Conservation (phyloP, 139 green algal species). For the Tetradesmus obliquus region DNA sequence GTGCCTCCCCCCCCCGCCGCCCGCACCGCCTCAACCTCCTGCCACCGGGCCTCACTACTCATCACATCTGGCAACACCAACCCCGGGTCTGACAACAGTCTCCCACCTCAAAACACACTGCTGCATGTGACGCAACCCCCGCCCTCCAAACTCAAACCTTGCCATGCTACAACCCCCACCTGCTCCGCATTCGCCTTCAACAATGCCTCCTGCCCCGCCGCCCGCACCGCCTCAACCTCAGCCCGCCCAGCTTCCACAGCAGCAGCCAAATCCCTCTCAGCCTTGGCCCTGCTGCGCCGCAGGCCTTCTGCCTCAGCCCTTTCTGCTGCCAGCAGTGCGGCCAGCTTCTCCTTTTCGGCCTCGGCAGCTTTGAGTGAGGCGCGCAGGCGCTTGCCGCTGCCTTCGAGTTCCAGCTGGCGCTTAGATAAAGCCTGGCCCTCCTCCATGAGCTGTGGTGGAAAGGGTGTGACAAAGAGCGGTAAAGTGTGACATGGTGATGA, state of each 20-base stretch:
- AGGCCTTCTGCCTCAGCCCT: slow-evolving; percentile 49
- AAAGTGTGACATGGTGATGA: not conserved
- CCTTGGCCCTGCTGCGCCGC: slow-evolving; percentile 56
- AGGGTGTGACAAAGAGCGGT: not conserved
- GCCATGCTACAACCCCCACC: slow-evolving; percentile 39
- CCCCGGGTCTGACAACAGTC: too few species aligned
- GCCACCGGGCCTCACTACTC: too few species aligned
- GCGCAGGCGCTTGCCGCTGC: slow-evolving; percentile 81
- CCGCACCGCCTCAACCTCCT: slow-evolving; percentile 68
- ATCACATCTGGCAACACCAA: too few species aligned
- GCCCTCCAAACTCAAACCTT: too few species aligned
- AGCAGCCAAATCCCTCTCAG: slow-evolving; percentile 67
- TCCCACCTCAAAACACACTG: too few species aligned
- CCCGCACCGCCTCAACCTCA: slow-evolving; percentile 68
- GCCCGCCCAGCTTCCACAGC: slow-evolving; percentile 47
- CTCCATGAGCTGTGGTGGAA: slow-evolving; percentile 38
- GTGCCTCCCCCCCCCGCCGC: slow-evolving; percentile 66
- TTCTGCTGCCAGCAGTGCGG: slow-evolving; percentile 49
- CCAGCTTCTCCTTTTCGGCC: slow-evolving; percentile 43
- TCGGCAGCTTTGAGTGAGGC: slow-evolving; percentile 16
- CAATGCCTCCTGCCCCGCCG: slow-evolving; percentile 71
- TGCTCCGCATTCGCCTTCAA: slow-evolving; percentile 64
- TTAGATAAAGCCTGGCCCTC: slow-evolving; percentile 86
- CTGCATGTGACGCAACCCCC: too few species aligned
- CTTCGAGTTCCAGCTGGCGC: slow-evolving; percentile 85